Evolutionary conservation across 345 rosid species (phyloP).

Genomic region (Cochlearia excelsa): DNA sequence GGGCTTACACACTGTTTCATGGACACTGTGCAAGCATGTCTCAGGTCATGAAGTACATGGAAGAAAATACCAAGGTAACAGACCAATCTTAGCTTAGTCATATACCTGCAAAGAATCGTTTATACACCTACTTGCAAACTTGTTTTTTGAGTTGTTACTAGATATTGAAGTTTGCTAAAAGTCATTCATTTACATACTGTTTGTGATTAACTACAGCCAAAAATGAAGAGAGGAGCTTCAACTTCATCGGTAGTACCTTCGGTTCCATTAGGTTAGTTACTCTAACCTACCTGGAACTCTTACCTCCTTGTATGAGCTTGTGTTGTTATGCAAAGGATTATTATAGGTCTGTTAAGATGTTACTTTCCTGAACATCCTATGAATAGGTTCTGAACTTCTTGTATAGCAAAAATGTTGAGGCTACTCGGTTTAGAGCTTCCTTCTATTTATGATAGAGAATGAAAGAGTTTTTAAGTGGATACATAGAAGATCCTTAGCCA

Average conservation of each 20-base stretch:
- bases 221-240: conserved; percentile 68
- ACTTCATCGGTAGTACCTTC: conserved; percentile 35
- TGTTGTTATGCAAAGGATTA: conserved; percentile 14
- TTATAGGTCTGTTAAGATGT: conserved; percentile 5
- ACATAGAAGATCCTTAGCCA: neutral
- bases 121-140: conserved; percentile 5
- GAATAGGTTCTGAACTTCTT: neutral
- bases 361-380: neutral
- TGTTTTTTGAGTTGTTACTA: conserved; percentile 11
- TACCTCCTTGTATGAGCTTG: conserved; percentile 12
- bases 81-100: conserved; percentile 1
- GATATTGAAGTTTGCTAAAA: conserved; percentile 12
- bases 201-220: conserved; percentile 48
- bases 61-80: conserved; percentile 81
- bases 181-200: conserved; percentile 3
- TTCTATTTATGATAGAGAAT: neutral
- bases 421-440: neutral
- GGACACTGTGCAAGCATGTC: conserved; percentile 77
- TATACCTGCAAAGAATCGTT: conserved; percentile 7
- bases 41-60: conserved; percentile 73
- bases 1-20: conserved; percentile 78
- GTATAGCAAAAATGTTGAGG: neutral
- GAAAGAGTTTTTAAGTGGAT: neutral
- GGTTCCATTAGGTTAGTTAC: conserved; percentile 52
- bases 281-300: conserved; percentile 14